Base-by-base conservation (phyloP, 805 yeast genomes). In the Yarrowia sp. region DNA sequence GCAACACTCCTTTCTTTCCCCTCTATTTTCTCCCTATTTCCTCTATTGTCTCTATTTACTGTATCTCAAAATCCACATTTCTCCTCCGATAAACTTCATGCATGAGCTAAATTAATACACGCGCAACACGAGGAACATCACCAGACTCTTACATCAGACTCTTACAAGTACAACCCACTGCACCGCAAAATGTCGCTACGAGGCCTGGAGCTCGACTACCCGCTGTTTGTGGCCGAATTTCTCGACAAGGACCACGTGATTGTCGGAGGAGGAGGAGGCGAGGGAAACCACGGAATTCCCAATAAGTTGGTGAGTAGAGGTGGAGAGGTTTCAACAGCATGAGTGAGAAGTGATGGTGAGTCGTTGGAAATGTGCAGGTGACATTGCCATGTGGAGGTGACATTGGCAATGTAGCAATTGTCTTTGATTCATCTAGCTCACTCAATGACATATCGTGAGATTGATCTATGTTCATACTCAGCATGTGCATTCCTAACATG, bases 181-280 rank as follows among this genome's bases (percentile, higher is more conserved):
- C 9, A 14, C 38, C 55, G n/a, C 47, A 42, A 33, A 40, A 58
- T 58, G 64, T 42, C 64, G 2, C 36, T 42, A 3, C 10, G 64
- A 58, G 38, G 58, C 9, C 36, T 70, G 30, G 72, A 77, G 43
- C 71, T 75, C 33, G 76, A 74, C 30, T 74, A 74, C 46, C 98
- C 99, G 1, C 82, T 92, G 13, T 90, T 89, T 72, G 94, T 92
- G 2, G 88, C 94, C 66, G 85, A 85, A 69, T 92, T 91, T 75
- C 80, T 87, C 53, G 82, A 84, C 71, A 83, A 87, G 70, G 78
- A 81, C 69, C 84, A 87, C 1, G 76, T 93, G 34, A 76, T 92
- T 60, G 89, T 89, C 36, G 87, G 92, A 2, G 99, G 99, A 49
- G 99, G 99, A 53, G 98, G 98, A 38, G 98, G 98, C 33, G 96